Conservation (phyloP, 108 stramenopile genomes). For the Skeletonema grethae region DNA sequence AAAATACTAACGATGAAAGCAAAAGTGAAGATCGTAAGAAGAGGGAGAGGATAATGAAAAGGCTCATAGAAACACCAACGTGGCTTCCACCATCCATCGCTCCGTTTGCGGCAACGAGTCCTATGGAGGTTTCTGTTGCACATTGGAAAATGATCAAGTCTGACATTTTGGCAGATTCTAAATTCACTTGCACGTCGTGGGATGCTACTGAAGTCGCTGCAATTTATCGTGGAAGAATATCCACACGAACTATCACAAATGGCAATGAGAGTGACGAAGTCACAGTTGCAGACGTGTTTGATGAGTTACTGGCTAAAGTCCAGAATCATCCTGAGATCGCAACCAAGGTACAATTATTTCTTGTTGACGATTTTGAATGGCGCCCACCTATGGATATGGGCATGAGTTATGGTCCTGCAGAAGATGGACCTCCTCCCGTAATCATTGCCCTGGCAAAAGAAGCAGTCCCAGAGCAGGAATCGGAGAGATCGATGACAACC, state of each 20-base stretch:
- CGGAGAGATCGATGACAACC: slow-evolving; percentile 27
- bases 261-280: not conserved
- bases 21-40: slow-evolving; percentile 16
- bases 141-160: slow-evolving; percentile 58
- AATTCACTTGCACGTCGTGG: slow-evolving; percentile 62
- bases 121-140: slow-evolving; percentile 32
- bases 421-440: slow-evolving; percentile 50
- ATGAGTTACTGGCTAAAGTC: slow-evolving; percentile 49
- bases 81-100: slow-evolving; percentile 71
- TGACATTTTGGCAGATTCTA: slow-evolving; percentile 53
- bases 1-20: slow-evolving; percentile 1
- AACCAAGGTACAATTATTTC: slow-evolving; percentile 64
- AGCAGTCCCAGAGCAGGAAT: slow-evolving; percentile 56
- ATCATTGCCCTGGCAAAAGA: slow-evolving; percentile 62
- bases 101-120: slow-evolving; percentile 50
- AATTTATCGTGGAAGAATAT: slow-evolving; percentile 62
- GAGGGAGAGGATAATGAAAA: slow-evolving; percentile 30
- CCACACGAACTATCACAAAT: not conserved
- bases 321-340: slow-evolving; percentile 40
- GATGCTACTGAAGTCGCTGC: slow-evolving; percentile 66
- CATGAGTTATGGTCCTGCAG: not conserved
- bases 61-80: slow-evolving; percentile 55
- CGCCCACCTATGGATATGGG: slow-evolving; percentile 5
- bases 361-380: slow-evolving; percentile 71
- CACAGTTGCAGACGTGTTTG: slow-evolving; percentile 41